Percentiles rank a stretch among this genome's conserved stretches.
Evolutionary conservation across 495 filamentous ascomycete species (phyloP).

Genomic region (Lophiotrema nucula): DNA sequence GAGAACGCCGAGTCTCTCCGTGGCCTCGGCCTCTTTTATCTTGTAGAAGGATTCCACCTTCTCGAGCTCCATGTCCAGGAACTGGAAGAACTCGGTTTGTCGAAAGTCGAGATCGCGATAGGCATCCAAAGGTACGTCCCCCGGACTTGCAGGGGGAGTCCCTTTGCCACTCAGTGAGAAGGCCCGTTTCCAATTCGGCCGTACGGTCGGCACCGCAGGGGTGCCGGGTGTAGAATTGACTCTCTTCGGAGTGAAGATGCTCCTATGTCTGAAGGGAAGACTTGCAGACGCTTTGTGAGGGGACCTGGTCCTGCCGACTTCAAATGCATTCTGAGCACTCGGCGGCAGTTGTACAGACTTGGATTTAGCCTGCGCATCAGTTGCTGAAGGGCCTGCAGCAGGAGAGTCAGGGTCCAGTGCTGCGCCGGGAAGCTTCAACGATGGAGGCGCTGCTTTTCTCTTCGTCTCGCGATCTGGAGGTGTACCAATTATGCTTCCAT

Average conservation of each 20-base stretch:
- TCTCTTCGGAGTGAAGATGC: slow-evolving; percentile 39
- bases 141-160: slow-evolving; percentile 33
- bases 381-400: slow-evolving; percentile 6
- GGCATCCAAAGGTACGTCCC: slow-evolving; percentile 47
- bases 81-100: slow-evolving; percentile 75
- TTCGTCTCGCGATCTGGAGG: slow-evolving; percentile 49
- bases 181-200: slow-evolving; percentile 44
- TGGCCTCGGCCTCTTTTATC: slow-evolving; percentile 76
- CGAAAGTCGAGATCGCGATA: slow-evolving; percentile 57
- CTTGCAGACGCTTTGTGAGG: slow-evolving; percentile 22
- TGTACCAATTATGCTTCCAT: slow-evolving; percentile 74
- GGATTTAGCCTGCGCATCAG: slow-evolving; percentile 2
- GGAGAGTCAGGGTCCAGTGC: slow-evolving; percentile 55
- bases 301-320: slow-evolving; percentile 42
- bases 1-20: slow-evolving; percentile 63
- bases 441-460: slow-evolving; percentile 42
- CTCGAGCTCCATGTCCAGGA: slow-evolving; percentile 72
- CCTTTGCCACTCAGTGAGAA: slow-evolving; percentile 40
- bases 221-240: slow-evolving; percentile 35
- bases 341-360: slow-evolving; percentile 15
- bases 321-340: slow-evolving; percentile 41
- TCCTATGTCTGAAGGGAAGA: slow-evolving; percentile 30
- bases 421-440: slow-evolving; percentile 70
- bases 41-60: slow-evolving; percentile 87
- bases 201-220: background rate